Evolutionary conservation across 2,329 filamentous ascomycete species (phyloP).

Genomic region (Neoscytalidium dimidiatum): DNA sequence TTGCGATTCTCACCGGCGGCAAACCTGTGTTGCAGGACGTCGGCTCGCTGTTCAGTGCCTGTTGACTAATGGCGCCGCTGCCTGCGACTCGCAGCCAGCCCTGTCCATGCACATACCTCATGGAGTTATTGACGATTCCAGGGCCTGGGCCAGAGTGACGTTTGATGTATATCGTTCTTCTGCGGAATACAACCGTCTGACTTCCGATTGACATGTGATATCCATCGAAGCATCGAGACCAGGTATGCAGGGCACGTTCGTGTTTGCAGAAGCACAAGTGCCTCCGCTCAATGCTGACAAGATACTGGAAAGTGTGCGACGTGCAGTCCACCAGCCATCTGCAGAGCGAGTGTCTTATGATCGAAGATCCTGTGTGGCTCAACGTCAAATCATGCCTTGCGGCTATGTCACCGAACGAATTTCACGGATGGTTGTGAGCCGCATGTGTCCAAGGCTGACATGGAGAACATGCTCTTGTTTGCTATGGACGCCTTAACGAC

Average conservation of each 20-base stretch:
- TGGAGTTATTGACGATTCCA: background rate
- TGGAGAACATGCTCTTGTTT: background rate
- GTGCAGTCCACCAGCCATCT: background rate
- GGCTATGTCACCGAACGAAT: background rate
- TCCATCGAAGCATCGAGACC: background rate
- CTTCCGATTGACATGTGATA: background rate
- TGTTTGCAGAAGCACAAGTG: background rate
- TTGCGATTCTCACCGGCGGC: background rate
- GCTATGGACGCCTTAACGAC: constrained; percentile 1
- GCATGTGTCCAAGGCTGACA: background rate
- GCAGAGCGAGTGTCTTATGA: background rate
- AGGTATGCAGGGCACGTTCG: background rate
- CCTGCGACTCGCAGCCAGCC: background rate
- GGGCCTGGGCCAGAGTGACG: too few relatives aligned
- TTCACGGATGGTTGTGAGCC: background rate
- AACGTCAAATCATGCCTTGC: background rate
- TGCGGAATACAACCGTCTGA: background rate
- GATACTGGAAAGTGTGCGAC: background rate
- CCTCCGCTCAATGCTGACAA: background rate
- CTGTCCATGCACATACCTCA: background rate
- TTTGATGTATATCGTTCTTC: background rate
- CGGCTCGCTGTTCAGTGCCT: background rate
- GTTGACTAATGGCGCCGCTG: background rate
- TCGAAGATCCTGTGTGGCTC: background rate
- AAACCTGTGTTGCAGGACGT: background rate